Evolutionary conservation across 1,284 basidiomycete species (phyloP), one percentile per base, ranked within the genome.

Genomic region (Austroboletus novae-zelandiae): DNA sequence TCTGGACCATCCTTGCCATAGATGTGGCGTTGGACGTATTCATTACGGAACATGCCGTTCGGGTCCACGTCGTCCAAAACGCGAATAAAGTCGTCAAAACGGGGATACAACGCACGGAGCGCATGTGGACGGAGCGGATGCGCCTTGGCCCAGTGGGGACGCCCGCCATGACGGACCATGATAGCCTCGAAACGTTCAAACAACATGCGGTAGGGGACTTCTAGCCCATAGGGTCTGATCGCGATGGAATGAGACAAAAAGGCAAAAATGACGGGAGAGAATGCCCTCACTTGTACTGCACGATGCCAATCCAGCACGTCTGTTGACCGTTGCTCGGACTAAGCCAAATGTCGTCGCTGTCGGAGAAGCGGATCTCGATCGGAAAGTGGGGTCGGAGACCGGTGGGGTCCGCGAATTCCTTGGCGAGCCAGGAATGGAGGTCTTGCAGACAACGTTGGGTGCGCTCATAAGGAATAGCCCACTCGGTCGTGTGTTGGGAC

Each of bases 121-220:
- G 77, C 74, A 40, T 78, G 77, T 1, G 90, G 90, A 40, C 79
- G 77, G 47, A 94, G 79, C 20, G 74, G 73, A 68, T 99, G 96
- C 20, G 93, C 82, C 72, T 99, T 99, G 0, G 95, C 97, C 96
- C 96, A 99, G 74, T 99, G 96, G 4, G 96, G 94, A 49, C 92
- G 80, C 9, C 94, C 95, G 43, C 80, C 78, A 70, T 94, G 82
- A 35, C 77, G 76, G 31, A 77, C 69, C 58, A 96, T 69, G 58
- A 97, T 87, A 15, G 71, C 64, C 64, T 96, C 92, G 67, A 95
- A 99, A 29, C 76, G 79, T 44, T 76, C 71, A 69, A 98, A 98
- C 52, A 95, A 78, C 50, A 76, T 73, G 53, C 86, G 83, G 73
- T 98, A 98, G 27, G 91, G 86, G n/a, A 95, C 87, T 32, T 88